Conservation (phyloP, 2,329 filamentous ascomycete species). For the Lecanicillium sp. region DNA sequence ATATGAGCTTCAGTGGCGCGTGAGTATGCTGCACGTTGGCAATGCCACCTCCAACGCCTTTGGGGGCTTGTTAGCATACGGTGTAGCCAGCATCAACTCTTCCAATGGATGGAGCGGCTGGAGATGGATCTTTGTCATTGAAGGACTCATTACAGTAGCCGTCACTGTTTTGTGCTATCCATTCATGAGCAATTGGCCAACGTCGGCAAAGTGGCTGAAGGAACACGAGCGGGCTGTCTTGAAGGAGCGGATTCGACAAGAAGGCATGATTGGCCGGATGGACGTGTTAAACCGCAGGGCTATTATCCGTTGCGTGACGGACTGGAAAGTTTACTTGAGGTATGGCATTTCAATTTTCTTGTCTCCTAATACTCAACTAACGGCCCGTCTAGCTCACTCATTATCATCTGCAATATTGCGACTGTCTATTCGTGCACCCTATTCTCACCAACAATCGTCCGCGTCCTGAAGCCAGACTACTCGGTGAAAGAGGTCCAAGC, state of each 20-base stretch:
- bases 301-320: conserved; percentile 5
- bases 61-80: conserved; percentile 34
- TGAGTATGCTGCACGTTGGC: conserved; percentile 26
- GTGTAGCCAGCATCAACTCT: conserved; percentile 34
- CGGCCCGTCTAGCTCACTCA: conserved; percentile 1
- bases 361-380: neutral
- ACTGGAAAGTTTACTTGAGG: conserved; percentile 7
- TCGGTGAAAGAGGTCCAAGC: conserved; percentile 4
- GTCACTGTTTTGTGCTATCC: conserved; percentile 6
- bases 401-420: conserved; percentile 6
- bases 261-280: conserved; percentile 8
- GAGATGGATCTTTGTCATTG: conserved; percentile 48
- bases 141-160: conserved; percentile 26
- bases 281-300: conserved; percentile 3
- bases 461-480: conserved; percentile 3
- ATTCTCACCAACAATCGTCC: conserved; percentile 8
- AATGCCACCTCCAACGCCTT: conserved; percentile 32
- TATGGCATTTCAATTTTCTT: neutral
- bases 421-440: conserved; percentile 8
- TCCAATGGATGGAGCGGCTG: conserved; percentile 31
- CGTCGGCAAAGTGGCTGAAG: conserved; percentile 3
- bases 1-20: conserved; percentile 19
- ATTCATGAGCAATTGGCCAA: conserved; percentile 5
- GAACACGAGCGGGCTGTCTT: neutral
- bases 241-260: conserved; percentile 3